Evolutionary conservation across 2,329 filamentous ascomycete species (phyloP).

Genomic region (Trichoderma semiorbis): DNA sequence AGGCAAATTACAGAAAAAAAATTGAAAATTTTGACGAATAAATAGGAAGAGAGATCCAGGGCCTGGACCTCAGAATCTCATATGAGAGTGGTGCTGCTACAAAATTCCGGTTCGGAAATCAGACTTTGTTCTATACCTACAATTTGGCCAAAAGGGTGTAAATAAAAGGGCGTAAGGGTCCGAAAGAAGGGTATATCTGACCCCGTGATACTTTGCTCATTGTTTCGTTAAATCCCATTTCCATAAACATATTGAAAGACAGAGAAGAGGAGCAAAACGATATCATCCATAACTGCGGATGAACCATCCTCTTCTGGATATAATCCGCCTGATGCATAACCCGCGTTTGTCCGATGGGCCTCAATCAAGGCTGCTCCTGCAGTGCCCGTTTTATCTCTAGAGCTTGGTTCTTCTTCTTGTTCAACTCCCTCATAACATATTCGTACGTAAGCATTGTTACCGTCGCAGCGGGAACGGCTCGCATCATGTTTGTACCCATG

Average conservation of each 20-base stretch:
- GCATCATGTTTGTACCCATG: conserved; percentile 95
- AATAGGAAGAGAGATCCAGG: not conserved
- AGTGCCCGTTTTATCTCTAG: conserved; percentile 30
- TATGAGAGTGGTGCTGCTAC: conserved; percentile 5
- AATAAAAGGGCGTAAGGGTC: not conserved
- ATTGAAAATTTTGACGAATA: not conserved
- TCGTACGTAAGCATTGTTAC: conserved; percentile 98
- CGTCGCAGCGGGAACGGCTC: conserved; percentile 90
- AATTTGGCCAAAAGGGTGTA: not conserved
- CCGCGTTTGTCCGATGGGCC: not conserved
- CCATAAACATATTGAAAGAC: not conserved
- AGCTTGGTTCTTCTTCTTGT: conserved; percentile 41
- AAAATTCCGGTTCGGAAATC: not conserved
- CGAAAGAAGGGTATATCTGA: conserved; percentile 10
- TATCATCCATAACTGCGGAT: not conserved
- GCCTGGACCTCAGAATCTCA: not conserved
- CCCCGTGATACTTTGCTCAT: not conserved
- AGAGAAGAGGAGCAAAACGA: not conserved
- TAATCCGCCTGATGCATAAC: not conserved
- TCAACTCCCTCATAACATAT: conserved; percentile 59
- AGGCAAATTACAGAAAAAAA: not conserved
- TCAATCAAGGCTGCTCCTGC: conserved; percentile 23
- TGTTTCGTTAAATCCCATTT: conserved; percentile 6
- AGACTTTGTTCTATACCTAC: conserved; percentile 1
- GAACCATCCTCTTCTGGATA: not conserved